Conservation (phyloP, 495 filamentous ascomycete species). For the Penicilliopsis zonata region DNA sequence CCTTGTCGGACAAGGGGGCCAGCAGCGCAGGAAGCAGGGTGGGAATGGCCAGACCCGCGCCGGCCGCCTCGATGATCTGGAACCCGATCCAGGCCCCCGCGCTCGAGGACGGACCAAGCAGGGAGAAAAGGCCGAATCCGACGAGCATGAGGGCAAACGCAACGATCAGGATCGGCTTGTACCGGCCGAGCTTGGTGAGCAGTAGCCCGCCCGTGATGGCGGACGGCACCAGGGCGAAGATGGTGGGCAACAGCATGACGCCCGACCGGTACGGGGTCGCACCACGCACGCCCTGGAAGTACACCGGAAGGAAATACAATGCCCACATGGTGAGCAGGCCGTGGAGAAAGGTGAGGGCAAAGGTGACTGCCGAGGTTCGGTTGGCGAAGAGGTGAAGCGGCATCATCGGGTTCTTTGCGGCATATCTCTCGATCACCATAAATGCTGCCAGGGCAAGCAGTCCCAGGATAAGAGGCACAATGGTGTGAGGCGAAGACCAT, state of each 20-base stretch:
- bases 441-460: slow-evolving; percentile 9
- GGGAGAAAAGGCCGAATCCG: slow-evolving; percentile 26
- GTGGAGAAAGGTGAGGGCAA: slow-evolving; percentile 11
- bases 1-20: slow-evolving; percentile 21
- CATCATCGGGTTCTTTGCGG: slow-evolving; percentile 3
- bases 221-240: slow-evolving; percentile 15
- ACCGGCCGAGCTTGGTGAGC: slow-evolving; percentile 26
- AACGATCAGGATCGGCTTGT: slow-evolving; percentile 30
- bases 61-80: slow-evolving; percentile 20
- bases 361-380: slow-evolving; percentile 1
- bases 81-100: slow-evolving; percentile 15
- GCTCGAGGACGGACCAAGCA: slow-evolving; percentile 11
- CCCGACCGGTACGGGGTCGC: slow-evolving; percentile 18
- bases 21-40: slow-evolving; percentile 27
- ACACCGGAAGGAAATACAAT: slow-evolving; percentile 34
- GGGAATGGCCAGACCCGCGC: slow-evolving; percentile 16
- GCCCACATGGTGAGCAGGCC: slow-evolving; percentile 11
- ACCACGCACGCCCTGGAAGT: slow-evolving; percentile 28
- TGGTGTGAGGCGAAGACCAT: slow-evolving; percentile 35
- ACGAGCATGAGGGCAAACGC: slow-evolving; percentile 25
- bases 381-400: background rate
- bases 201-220: slow-evolving; percentile 18
- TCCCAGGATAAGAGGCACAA: slow-evolving; percentile 21
- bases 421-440: slow-evolving; percentile 5
- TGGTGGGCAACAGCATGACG: slow-evolving; percentile 22